Evolutionary conservation across 2,329 filamentous ascomycete genomes (phyloP).

Genomic region (Bipolaris zeicola): DNA sequence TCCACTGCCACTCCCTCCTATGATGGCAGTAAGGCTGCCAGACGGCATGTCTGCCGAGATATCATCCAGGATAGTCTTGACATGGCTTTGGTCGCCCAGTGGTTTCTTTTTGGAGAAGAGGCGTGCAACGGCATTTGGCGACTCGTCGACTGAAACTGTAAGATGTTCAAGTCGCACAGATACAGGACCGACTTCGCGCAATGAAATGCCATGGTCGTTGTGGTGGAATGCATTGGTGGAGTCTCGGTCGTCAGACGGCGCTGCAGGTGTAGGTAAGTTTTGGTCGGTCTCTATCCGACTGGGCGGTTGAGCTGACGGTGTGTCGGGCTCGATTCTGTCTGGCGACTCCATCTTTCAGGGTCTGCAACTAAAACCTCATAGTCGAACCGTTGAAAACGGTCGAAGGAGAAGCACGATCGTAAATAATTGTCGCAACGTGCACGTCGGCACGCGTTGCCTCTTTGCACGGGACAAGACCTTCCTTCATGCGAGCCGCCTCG

Average conservation of each 20-base stretch:
- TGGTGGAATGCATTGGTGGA: slow-evolving; percentile 28
- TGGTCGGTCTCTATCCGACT: neutral
- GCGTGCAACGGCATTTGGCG: slow-evolving; percentile 49
- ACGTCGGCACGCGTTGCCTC: slow-evolving; percentile 2
- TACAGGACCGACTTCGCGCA: slow-evolving; percentile 61
- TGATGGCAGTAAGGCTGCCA: slow-evolving; percentile 74
- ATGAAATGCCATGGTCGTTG: slow-evolving; percentile 43
- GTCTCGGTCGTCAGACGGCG: slow-evolving; percentile 20
- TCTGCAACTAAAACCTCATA: slow-evolving; percentile 16
- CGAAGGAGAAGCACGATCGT: slow-evolving; percentile 10
- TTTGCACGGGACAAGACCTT: slow-evolving; percentile 1
- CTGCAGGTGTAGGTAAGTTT: slow-evolving; percentile 8
- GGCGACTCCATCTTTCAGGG: slow-evolving; percentile 21
- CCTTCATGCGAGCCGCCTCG: slow-evolving; percentile 18
- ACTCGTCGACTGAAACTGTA: slow-evolving; percentile 63
- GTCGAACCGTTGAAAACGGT: slow-evolving; percentile 5
- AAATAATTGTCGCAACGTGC: slow-evolving; percentile 5
- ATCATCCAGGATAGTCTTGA: slow-evolving; percentile 63
- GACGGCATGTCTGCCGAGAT: slow-evolving; percentile 68
- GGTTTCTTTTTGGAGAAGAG: slow-evolving; percentile 36
- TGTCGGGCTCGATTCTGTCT: slow-evolving; percentile 16
- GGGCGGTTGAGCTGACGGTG: slow-evolving; percentile 4
- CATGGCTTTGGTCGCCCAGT: slow-evolving; percentile 29
- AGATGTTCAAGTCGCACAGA: slow-evolving; percentile 61
- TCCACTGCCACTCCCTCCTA: slow-evolving; percentile 74